These are phyloP conservation scores for Pseudogymnoascus pannorum DNA, from an alignment of 2,329 filamentous ascomycete genomes.

Conservation along the genomic window DNA sequence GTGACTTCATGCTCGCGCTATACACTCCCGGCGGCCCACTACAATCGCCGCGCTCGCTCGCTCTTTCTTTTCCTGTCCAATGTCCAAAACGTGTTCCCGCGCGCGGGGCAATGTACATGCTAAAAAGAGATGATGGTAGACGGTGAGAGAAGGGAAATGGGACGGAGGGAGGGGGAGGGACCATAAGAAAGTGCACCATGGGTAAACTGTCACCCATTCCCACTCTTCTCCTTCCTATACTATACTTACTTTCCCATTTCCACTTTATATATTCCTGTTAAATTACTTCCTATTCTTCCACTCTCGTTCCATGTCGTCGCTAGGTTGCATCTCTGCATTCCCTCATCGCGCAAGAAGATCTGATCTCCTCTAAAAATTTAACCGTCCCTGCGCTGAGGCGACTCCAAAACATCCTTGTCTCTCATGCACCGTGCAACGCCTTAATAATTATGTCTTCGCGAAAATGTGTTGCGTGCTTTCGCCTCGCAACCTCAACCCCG, in stretches of 20 bases:
- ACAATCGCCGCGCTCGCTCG: neutral
- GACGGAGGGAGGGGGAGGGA: neutral
- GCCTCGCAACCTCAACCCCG: neutral
- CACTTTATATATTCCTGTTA: neutral
- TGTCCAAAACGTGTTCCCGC: neutral
- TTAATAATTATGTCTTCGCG: conserved; percentile 5
- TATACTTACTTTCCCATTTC: neutral
- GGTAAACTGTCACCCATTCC: conserved; percentile 1
- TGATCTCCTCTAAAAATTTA: neutral
- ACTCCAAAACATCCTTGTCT: neutral
- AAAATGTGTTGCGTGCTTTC: conserved; percentile 8
- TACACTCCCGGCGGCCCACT: conserved; percentile 6
- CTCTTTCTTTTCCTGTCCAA: conserved; percentile 1
- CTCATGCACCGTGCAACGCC: conserved; percentile 6
- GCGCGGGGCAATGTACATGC: neutral
- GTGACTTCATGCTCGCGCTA: neutral
- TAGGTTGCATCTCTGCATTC: neutral
- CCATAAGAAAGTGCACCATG: neutral
- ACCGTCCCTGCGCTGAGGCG: neutral
- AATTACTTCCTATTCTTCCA: neutral
- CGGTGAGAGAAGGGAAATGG: conserved; percentile 4
- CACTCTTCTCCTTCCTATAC: neutral
- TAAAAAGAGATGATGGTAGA: neutral
- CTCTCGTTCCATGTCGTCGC: neutral
- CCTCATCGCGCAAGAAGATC: conserved; percentile 5